phyloP scores from a whole-genome alignment of 1,284 basidiomycete genomes.

The Hemileccinum hortonii region DNA sequence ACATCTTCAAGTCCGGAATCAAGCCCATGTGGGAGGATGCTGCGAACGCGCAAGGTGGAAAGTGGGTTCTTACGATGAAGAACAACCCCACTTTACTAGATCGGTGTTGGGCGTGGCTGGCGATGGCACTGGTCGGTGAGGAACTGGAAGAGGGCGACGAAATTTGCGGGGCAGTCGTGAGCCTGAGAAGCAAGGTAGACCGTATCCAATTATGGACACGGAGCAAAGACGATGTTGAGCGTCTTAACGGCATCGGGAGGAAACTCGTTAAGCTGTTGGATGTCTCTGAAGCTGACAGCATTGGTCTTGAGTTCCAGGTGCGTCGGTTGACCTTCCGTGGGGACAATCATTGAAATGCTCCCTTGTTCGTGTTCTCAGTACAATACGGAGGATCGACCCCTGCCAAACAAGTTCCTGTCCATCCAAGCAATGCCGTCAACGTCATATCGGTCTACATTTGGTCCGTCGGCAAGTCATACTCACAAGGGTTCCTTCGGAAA shows the following conservation, averaged over 20 bases:
- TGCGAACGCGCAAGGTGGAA: slow-evolving; percentile 87
- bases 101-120: slow-evolving; percentile 86
- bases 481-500: slow-evolving; percentile 23
- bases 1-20: slow-evolving; percentile 89
- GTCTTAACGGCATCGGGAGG: slow-evolving; percentile 80
- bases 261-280: slow-evolving; percentile 81
- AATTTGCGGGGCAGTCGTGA: slow-evolving; percentile 90
- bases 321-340: slow-evolving; percentile 13
- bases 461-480: slow-evolving; percentile 23
- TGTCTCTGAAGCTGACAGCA: slow-evolving; percentile 71
- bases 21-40: slow-evolving; percentile 97
- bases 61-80: slow-evolving; percentile 93
- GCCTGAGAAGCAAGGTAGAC: slow-evolving; percentile 82
- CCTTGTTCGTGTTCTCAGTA: slow-evolving; percentile 45
- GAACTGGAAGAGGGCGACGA: slow-evolving; percentile 85
- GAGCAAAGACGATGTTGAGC: slow-evolving; percentile 78
- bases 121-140: slow-evolving; percentile 89
- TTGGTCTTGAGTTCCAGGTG: slow-evolving; percentile 89
- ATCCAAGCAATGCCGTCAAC: slow-evolving; percentile 68
- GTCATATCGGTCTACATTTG: slow-evolving; percentile 63
- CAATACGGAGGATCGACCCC: slow-evolving; percentile 78
- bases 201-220: slow-evolving; percentile 89
- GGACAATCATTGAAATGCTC: neutral
- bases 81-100: slow-evolving; percentile 79
- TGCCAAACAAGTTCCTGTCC: slow-evolving; percentile 75